Base-by-base conservation (phyloP, 192 early-diverging fungal species). In the Dissophora ornata region DNA sequence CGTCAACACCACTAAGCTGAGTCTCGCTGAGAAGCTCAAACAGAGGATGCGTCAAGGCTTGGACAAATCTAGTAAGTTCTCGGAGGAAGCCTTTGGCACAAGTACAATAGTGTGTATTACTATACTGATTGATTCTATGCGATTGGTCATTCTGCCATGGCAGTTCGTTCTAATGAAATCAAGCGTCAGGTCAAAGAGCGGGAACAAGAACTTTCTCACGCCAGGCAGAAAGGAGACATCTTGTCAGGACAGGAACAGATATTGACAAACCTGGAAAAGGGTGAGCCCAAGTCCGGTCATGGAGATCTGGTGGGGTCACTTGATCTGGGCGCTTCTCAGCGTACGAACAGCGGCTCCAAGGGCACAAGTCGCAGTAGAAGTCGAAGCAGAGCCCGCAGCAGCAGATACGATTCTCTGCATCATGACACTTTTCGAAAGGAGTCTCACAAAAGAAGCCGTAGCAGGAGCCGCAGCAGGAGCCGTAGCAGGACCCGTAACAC, bases 21-120 rank as follows among this genome's bases (percentile, higher is more conserved):
- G 62, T 41, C 47, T 74, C 7, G 70, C 49, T 2, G 62, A 74
- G 21, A 74, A 74, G 22, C 48, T 74, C 2, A 74, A 74, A 32
- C 47, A 65, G 19, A 21, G 70, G 30, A 74, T 74, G 70, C 44
- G 70, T 10, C 62, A 64, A 24, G 70, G 70, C 0, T 30, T 74
- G 8, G 70, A 64, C 19, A 38, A 47, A 12, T 74, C 70, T 18
- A 46, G 70, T 74, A 59, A 32, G 19, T 46, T 45, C n/a, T n/a
- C n/a, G n/a, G n/a, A n/a, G n/a, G n/a, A n/a, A n/a, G n/a, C n/a
- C n/a, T n/a, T n/a, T n/a, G n/a, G n/a, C n/a, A n/a, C n/a, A n/a
- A n/a, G n/a, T n/a, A n/a, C n/a, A n/a, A n/a, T n/a, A n/a, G n/a
- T n/a, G n/a, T n/a, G n/a, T n/a, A n/a, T n/a, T n/a, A n/a, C n/a